A percentile compares a stretch with the other conserved stretches of the same genome.
These are phyloP conservation scores for Solanum habrochaites DNA, from an alignment of 257 asterid genomes.

Conservation along the genomic window DNA sequence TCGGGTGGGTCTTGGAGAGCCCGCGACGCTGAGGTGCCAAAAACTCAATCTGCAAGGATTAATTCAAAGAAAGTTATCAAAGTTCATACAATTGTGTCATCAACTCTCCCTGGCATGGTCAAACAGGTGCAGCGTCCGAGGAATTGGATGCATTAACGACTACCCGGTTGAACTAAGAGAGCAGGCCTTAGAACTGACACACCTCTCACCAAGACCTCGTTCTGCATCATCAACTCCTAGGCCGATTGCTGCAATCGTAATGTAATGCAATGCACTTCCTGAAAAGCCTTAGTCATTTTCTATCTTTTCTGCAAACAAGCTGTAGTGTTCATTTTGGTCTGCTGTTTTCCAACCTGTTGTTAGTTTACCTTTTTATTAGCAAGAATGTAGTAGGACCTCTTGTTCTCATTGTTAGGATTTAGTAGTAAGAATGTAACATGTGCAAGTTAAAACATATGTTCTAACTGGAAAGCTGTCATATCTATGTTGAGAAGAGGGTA, in stretches of 20 bases:
- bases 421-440: background rate
- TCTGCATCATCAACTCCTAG: slow-evolving; percentile 23
- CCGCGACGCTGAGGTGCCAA: slow-evolving; percentile 72
- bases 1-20: slow-evolving; percentile 89
- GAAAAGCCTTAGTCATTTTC: background rate
- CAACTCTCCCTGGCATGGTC: slow-evolving; percentile 73
- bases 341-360: background rate
- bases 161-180: slow-evolving; percentile 71
- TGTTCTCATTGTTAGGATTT: background rate
- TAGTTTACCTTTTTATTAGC: background rate
- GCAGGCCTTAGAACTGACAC: slow-evolving; percentile 79
- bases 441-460: background rate
- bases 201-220: slow-evolving; percentile 56
- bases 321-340: background rate
- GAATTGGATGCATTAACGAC: slow-evolving; percentile 87
- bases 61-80: slow-evolving; percentile 70
- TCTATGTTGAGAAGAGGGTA: background rate
- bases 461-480: background rate
- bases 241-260: slow-evolving; percentile 7
- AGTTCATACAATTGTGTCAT: slow-evolving; percentile 66
- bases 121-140: slow-evolving; percentile 85
- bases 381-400: background rate
- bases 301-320: background rate
- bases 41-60: slow-evolving; percentile 57
- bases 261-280: background rate